phyloP scores from a whole-genome alignment of 345 rosid species.

The Acer saccharum region DNA sequence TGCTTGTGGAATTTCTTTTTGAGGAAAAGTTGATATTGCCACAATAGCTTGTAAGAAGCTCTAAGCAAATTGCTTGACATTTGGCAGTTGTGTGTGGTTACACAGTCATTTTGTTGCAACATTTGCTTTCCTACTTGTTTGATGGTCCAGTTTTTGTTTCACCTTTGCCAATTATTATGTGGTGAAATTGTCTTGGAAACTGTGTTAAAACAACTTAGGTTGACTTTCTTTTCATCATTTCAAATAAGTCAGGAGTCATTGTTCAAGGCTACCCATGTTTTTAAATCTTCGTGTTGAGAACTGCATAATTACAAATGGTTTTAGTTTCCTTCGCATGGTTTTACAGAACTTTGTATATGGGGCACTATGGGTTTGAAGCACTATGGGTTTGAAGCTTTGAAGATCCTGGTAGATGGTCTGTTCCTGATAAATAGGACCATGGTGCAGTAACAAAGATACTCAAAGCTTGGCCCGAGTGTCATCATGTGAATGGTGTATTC shows the following conservation, averaged over 20 bases:
- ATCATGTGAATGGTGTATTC: not conserved
- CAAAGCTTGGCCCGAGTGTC: slow-evolving; percentile 3
- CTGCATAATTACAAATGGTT: not conserved
- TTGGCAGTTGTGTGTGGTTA: not conserved
- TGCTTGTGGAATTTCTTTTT: not conserved
- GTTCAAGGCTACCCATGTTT: not conserved
- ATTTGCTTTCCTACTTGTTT: not conserved
- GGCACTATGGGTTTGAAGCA: not conserved
- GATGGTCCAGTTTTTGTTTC: not conserved
- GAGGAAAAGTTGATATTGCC: not conserved
- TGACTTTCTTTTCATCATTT: not conserved
- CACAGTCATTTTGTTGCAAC: not conserved
- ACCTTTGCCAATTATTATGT: not conserved
- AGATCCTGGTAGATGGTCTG: not conserved
- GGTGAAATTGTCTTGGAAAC: not conserved
- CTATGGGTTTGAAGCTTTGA: not conserved
- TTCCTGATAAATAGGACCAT: not conserved
- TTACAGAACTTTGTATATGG: not conserved
- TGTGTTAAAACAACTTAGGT: not conserved
- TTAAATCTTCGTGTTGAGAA: not conserved
- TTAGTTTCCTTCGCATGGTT: not conserved
- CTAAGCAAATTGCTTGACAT: not conserved
- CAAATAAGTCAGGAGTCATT: not conserved
- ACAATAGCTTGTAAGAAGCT: not conserved
- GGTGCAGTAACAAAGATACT: not conserved